Conservation (phyloP, 768 basidiomycete genomes). For the Suillus subalutaceus region DNA sequence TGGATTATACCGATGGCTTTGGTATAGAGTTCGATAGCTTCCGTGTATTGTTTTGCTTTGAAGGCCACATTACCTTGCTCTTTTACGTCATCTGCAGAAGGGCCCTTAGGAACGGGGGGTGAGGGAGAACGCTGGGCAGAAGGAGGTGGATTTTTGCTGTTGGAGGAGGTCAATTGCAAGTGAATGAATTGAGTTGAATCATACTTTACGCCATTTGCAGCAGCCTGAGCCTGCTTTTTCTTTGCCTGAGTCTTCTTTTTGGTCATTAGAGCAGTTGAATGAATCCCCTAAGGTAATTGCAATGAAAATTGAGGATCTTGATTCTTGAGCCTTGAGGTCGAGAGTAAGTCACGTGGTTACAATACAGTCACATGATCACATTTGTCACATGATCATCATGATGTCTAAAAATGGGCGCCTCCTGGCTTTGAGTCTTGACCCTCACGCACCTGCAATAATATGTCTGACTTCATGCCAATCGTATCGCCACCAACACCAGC, state of each 20-base stretch:
- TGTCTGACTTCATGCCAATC: constrained; percentile 36
- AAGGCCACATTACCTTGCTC: constrained; percentile 79
- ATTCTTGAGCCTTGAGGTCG: neutral
- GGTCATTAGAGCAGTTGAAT: constrained; percentile 20
- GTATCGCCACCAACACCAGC: constrained; percentile 64
- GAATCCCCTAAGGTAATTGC: neutral
- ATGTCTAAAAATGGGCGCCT: constrained; percentile 7
- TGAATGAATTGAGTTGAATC: constrained; percentile 3
- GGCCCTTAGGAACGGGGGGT: constrained; percentile 34
- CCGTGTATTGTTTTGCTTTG: constrained; percentile 62
- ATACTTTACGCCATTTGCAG: constrained; percentile 27
- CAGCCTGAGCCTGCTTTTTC: constrained; percentile 29
- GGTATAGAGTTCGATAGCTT: constrained; percentile 76
- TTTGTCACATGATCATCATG: too few species aligned
- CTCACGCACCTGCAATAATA: too few species aligned
- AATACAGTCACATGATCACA: neutral
- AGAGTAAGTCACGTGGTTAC: neutral
- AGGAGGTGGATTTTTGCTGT: constrained; percentile 19
- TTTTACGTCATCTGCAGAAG: constrained; percentile 58
- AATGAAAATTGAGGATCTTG: neutral
- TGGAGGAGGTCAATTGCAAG: constrained; percentile 14
- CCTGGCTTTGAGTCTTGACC: neutral
- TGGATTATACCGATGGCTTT: constrained; percentile 63
- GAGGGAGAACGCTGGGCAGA: constrained; percentile 11
- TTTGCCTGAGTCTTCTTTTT: constrained; percentile 33